phyloP scores from a whole-genome alignment of 2,329 filamentous ascomycete genomes.

The Colletotrichum abscissum region DNA sequence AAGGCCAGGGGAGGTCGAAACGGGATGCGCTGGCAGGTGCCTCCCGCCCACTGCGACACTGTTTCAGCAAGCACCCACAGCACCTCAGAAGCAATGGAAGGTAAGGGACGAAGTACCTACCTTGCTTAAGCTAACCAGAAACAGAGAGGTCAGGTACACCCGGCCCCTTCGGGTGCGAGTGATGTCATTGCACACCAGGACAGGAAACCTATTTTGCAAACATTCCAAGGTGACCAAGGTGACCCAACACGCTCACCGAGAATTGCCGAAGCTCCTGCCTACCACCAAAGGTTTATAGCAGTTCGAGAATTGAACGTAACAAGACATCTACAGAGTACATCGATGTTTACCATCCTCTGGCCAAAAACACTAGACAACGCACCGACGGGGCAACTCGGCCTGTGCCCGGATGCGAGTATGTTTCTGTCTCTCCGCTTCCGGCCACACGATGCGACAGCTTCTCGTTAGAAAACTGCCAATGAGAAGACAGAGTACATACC shows the following conservation, averaged over 20 bases:
- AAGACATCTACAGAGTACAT: not conserved
- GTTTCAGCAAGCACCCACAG: constrained; percentile 3
- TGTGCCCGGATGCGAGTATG: constrained; percentile 7
- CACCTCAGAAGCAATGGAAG: not conserved
- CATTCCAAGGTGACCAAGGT: constrained; percentile 23
- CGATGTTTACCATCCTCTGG: not conserved
- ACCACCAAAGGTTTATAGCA: not conserved
- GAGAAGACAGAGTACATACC: not conserved
- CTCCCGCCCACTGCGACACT: not conserved
- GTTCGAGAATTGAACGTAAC: not conserved
- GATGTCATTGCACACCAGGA: constrained; percentile 22
- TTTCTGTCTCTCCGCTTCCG: constrained; percentile 8
- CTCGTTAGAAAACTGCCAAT: not conserved
- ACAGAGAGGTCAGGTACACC: constrained; percentile 7
- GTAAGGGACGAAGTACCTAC: too few relatives aligned
- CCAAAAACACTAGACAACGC: not conserved
- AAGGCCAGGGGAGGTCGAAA: not conserved
- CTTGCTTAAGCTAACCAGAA: not conserved
- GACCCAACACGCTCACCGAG: constrained; percentile 13
- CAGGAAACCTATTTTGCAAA: constrained; percentile 2
- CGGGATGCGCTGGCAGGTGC: constrained; percentile 1
- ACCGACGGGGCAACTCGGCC: not conserved
- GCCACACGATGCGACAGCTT: not conserved
- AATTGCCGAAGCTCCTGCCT: not conserved
- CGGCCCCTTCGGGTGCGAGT: constrained; percentile 2